These are phyloP conservation scores for Trypanosoma scelopori DNA, from an alignment of 208 protist species.

Conservation along the genomic window DNA sequence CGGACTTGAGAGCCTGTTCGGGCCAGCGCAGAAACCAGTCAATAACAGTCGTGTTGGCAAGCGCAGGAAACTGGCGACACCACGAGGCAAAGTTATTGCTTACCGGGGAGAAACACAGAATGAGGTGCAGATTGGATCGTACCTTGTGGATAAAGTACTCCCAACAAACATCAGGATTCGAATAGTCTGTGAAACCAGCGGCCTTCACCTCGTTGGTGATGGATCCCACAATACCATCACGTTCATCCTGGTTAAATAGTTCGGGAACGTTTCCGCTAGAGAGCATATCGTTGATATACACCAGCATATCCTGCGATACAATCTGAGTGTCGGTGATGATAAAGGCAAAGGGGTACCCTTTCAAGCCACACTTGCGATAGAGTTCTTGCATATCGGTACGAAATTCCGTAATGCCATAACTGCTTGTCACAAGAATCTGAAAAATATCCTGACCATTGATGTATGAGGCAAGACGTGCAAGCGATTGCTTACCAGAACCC, in stretches of 20 bases:
- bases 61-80: slow-evolving; percentile 98
- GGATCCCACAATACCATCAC: slow-evolving; percentile 86
- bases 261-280: slow-evolving; percentile 97
- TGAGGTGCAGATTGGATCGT: slow-evolving; percentile 95
- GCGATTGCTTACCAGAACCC: slow-evolving; percentile 93
- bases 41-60: slow-evolving; percentile 97
- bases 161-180: slow-evolving; percentile 93
- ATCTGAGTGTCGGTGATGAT: slow-evolving; percentile 98
- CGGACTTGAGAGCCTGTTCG: slow-evolving; percentile 96
- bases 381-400: slow-evolving; percentile 95
- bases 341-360: slow-evolving; percentile 94
- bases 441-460: slow-evolving; percentile 97
- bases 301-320: slow-evolving; percentile 95
- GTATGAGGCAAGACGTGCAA: slow-evolving; percentile 95
- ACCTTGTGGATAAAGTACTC: slow-evolving; percentile 97
- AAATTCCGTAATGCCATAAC: slow-evolving; percentile 96
- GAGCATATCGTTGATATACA: slow-evolving; percentile 98
- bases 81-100: slow-evolving; percentile 97
- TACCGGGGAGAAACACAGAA: slow-evolving; percentile 98
- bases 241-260: slow-evolving; percentile 94
- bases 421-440: slow-evolving; percentile 97
- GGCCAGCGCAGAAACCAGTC: slow-evolving; percentile 99
- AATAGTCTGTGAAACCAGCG: slow-evolving; percentile 86
- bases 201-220: slow-evolving; percentile 94
- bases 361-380: slow-evolving; percentile 95